phyloP scores from a whole-genome alignment of 306 rosid species.

The Vigna reflexopilosa region DNA sequence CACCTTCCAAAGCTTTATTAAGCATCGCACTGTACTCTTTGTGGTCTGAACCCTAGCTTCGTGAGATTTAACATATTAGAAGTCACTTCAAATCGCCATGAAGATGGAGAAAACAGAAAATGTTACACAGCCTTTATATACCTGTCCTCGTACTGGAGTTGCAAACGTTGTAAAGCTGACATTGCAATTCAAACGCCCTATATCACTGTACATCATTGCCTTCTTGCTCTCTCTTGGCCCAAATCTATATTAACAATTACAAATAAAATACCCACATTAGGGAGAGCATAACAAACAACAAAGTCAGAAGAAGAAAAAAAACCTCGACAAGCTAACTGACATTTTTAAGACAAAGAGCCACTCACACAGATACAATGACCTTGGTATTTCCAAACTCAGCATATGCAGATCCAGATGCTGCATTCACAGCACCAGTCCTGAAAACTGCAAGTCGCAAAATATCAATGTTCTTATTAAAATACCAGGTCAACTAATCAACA shows the following conservation, averaged over 20 bases:
- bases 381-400: constrained; percentile 95
- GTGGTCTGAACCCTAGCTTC: constrained; percentile 75
- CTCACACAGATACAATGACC: constrained; percentile 98
- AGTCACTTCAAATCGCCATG: constrained; percentile 14
- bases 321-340: constrained; percentile 9
- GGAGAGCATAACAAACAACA: constrained; percentile 16
- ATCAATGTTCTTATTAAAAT: constrained; percentile 19
- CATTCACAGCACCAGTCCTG: constrained; percentile 93
- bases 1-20: constrained; percentile 95
- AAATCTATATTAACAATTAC: constrained; percentile 56
- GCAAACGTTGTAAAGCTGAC: constrained; percentile 88
- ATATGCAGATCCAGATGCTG: constrained; percentile 97
- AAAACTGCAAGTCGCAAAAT: constrained; percentile 68
- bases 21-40: constrained; percentile 85
- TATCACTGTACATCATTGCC: constrained; percentile 92
- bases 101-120: constrained; percentile 13
- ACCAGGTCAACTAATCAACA: constrained; percentile 19
- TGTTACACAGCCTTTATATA: constrained; percentile 36
- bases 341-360: constrained; percentile 34
- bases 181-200: constrained; percentile 87
- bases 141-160: constrained; percentile 87
- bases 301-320: constrained; percentile 21
- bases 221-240: constrained; percentile 99
- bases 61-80: constrained; percentile 42
- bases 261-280: constrained; percentile 34